A percentile compares a stretch with the other conserved stretches of the same genome.
These are phyloP conservation scores for Pestalotiopsis sp. DNA, from an alignment of 2,329 filamentous ascomycete species.

Conservation along the genomic window DNA sequence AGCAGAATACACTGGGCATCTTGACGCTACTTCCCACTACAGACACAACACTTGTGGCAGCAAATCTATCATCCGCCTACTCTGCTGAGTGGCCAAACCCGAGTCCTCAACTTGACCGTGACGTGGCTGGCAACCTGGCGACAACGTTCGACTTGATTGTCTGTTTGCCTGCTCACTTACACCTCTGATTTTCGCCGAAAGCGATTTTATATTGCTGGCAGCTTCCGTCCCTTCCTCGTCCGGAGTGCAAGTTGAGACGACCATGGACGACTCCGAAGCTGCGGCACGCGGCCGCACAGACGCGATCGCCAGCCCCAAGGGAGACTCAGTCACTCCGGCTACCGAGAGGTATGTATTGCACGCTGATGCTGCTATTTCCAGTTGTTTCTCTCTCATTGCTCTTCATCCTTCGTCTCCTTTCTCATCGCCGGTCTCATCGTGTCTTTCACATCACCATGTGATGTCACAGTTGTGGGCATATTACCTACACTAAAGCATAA, in stretches of 20 bases:
- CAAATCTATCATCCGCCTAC: no score
- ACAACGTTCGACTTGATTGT: no score
- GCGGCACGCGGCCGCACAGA: neutral
- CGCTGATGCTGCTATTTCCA: neutral
- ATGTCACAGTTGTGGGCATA: neutral
- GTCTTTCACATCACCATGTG: neutral
- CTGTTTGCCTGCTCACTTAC: no score
- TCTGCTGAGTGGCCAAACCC: no score
- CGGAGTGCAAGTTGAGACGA: neutral
- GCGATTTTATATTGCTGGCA: no score
- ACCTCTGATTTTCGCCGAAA: no score
- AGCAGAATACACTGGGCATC: neutral
- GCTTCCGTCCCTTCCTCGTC: no score
- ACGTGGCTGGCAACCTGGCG: no score
- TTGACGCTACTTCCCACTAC: no score
- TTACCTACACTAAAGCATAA: neutral
- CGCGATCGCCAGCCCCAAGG: neutral
- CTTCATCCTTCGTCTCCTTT: neutral
- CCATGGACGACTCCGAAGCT: slow-evolving; percentile 2
- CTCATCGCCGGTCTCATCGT: neutral
- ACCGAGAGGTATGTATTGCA: slow-evolving; percentile 7
- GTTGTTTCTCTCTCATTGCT: neutral
- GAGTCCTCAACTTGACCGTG: no score
- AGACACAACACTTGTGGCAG: no score
- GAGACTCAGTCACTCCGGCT: slow-evolving; percentile 7